Conservation (phyloP, 2,329 filamentous ascomycete genomes). For the Fusarium sacchari region DNA sequence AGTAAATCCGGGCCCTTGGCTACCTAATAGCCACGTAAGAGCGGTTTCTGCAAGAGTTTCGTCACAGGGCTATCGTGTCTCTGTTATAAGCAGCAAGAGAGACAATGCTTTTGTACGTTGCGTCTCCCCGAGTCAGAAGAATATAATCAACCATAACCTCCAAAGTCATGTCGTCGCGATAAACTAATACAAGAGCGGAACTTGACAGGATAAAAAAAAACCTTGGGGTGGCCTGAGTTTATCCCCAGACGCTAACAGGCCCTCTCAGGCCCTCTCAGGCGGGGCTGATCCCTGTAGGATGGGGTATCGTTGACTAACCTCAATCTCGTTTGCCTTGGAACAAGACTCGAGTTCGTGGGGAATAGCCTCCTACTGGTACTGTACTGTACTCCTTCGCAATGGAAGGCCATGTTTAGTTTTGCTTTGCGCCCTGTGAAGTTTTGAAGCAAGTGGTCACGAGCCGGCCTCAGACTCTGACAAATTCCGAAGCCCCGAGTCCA, state of each 20-base stretch:
- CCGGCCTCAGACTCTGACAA: neutral
- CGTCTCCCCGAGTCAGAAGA: neutral
- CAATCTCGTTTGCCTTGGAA: slow-evolving; percentile 41
- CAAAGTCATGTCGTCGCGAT: slow-evolving; percentile 12
- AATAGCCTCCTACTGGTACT: slow-evolving; percentile 12
- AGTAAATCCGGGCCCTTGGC: slow-evolving; percentile 37
- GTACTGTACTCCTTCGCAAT: slow-evolving; percentile 7
- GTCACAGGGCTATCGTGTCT: neutral
- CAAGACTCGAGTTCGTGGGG: slow-evolving; percentile 15
- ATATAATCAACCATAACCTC: slow-evolving; percentile 6
- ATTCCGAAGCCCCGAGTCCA: slow-evolving; percentile 1
- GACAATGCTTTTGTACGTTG: neutral
- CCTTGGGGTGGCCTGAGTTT: slow-evolving; percentile 32
- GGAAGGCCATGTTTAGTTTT: slow-evolving; percentile 23
- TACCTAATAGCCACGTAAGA: slow-evolving; percentile 44
- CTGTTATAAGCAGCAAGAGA: neutral
- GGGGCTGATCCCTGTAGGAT: slow-evolving; percentile 9
- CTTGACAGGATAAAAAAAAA: slow-evolving; percentile 21
- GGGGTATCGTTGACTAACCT: slow-evolving; percentile 36
- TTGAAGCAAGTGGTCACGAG: slow-evolving; percentile 24
- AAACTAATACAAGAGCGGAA: slow-evolving; percentile 17
- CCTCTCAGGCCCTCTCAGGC: neutral
- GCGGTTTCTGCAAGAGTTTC: slow-evolving; percentile 17
- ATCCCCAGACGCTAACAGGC: slow-evolving; percentile 25
- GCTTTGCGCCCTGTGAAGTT: slow-evolving; percentile 27